A percentile compares a stretch with the other conserved stretches of the same genome.
Evolutionary conservation across 805 yeast species (phyloP).

Genomic region (Wickerhamiella sorbophila): DNA sequence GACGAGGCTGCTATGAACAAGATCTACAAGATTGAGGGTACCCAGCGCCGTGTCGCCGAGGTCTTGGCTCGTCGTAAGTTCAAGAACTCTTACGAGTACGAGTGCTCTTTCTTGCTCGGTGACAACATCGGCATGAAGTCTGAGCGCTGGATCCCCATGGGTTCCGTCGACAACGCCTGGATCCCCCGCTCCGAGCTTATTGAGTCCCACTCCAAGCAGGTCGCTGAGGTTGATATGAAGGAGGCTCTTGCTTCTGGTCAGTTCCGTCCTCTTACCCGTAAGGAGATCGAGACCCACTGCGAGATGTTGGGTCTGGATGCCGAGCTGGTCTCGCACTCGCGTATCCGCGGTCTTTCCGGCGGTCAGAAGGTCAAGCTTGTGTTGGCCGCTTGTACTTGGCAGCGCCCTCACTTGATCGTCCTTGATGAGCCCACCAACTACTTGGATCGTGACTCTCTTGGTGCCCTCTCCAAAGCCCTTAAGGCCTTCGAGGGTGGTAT

Average conservation of each 20-base stretch:
- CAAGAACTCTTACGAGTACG: constrained; percentile 99
- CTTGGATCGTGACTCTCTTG: constrained; percentile 95
- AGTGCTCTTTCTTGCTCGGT: constrained; percentile 94
- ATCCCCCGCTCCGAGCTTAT: constrained; percentile 97
- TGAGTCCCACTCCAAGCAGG: constrained; percentile 97
- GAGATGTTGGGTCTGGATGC: constrained; percentile 96
- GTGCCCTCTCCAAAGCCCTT: constrained; percentile 98
- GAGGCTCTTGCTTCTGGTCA: constrained; percentile 99
- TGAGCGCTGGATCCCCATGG: constrained; percentile 99
- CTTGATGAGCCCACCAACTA: constrained; percentile 98
- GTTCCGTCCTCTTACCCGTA: constrained; percentile 99
- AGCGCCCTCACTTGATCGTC: constrained; percentile 98
- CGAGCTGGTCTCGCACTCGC: constrained; percentile 98
- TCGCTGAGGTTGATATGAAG: constrained; percentile 99
- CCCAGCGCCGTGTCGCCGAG: constrained; percentile 93
- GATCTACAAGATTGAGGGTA: constrained; percentile 97
- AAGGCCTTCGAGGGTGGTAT: constrained; percentile 99
- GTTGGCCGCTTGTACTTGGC: constrained; percentile 99
- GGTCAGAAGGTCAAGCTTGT: constrained; percentile 99
- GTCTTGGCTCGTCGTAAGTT: constrained; percentile 96
- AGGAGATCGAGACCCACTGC: constrained; percentile 99
- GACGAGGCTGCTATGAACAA: constrained; percentile 99
- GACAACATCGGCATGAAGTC: constrained; percentile 97
- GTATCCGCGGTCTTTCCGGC: constrained; percentile 99
- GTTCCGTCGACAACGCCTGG: constrained; percentile 99